A percentile compares a stretch with the other conserved stretches of the same genome.
Evolutionary conservation across 2,329 filamentous ascomycete genomes (phyloP).

Genomic region (Pseudocercospora ulei): DNA sequence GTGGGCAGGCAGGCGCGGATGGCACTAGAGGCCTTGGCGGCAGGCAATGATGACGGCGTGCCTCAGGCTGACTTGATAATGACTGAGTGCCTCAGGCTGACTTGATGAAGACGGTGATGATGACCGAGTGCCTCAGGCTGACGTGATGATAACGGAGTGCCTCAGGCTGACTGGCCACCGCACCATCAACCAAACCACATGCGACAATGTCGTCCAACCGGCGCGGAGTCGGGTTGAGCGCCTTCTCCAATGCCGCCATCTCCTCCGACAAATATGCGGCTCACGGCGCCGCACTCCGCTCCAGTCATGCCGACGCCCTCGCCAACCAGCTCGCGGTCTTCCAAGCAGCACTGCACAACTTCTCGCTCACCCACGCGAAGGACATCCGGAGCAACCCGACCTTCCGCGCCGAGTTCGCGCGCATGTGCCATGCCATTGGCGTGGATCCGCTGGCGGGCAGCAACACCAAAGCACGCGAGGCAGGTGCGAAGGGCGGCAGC

Average conservation of each 20-base stretch:
- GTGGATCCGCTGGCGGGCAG: conserved; percentile 73
- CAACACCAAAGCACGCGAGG: conserved; percentile 33
- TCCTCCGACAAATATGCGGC: conserved; percentile 81
- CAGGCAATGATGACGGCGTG: conserved; percentile 11
- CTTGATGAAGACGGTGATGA: conserved; percentile 1
- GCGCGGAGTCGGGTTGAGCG: conserved; percentile 80
- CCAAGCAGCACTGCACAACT: conserved; percentile 87
- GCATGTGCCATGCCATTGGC: conserved; percentile 95
- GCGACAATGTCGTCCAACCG: conserved; percentile 45
- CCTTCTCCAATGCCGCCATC: conserved; percentile 75
- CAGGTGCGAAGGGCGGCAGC: conserved; percentile 49
- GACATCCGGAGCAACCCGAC: conserved; percentile 92
- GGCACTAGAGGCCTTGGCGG: conserved; percentile 4
- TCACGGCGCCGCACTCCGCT: conserved; percentile 79
- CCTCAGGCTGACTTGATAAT: conserved; percentile 6
- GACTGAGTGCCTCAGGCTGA: conserved; percentile 6
- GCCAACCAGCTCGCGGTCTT: conserved; percentile 92
- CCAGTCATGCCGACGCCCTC: conserved; percentile 71
- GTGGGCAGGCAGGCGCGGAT: too few species aligned
- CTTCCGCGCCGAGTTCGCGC: conserved; percentile 93
- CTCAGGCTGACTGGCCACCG: background rate
- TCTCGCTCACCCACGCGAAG: conserved; percentile 85
- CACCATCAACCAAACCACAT: conserved; percentile 3
- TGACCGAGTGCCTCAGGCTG: too few species aligned
- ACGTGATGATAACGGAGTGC: conserved; percentile 1